Base-by-base conservation (phyloP, 2,329 filamentous ascomycete species). In the Lasiodiplodia gonubiensis region DNA sequence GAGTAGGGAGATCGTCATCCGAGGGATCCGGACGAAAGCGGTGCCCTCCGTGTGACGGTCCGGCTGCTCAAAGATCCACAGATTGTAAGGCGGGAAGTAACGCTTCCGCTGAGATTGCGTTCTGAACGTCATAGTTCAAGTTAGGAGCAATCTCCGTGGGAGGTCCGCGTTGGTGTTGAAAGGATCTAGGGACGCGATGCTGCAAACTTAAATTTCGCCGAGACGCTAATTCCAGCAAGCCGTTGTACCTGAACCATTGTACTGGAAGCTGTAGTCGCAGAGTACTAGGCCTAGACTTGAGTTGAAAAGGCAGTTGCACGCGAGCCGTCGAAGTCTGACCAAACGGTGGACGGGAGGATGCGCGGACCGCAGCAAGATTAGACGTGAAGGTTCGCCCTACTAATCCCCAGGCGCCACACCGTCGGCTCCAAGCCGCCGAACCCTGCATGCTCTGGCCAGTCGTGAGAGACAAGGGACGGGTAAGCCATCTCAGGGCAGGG, bases 401-500 rank as follows among this genome's bases (percentile, higher is more conserved):
- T 42, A 23, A 21, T 39, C 54, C 21, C 54, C 35, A 46, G 33
- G 30, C n/a, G 52, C 52, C 52, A 21, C 52, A 18, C 52, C 18
- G 18, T 57, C 53, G 53, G 53, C 53, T 25, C 53, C 37, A 59
- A 46, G 55, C 16, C 37, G 10, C 55, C 35, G 53, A 42, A 25
- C 33, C 18, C 33, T 57, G 53, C 52, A 21, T 55, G 49, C 49
- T 27, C 49, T 25, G 16, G 14, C 48, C n/a, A 51, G 23, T 25
- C 18, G 12, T 12, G 4, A 23, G 48, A 48, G 46, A 3, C 25
- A 8, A 25, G 37, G 37, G 37, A 46, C 42, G 42, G 42, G 42
- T 46, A 21, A 21, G 42, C 42, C n/a, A 46, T 46, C 42, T 46
- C 42, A 46, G 21, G 37, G 16, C 37, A 42, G 25, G 25, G 49